Evolutionary conservation across 371 early-diverging fungal genomes (phyloP), one percentile per base, ranked within the genome.

Genomic region (Caulochytrium protostelioides): DNA sequence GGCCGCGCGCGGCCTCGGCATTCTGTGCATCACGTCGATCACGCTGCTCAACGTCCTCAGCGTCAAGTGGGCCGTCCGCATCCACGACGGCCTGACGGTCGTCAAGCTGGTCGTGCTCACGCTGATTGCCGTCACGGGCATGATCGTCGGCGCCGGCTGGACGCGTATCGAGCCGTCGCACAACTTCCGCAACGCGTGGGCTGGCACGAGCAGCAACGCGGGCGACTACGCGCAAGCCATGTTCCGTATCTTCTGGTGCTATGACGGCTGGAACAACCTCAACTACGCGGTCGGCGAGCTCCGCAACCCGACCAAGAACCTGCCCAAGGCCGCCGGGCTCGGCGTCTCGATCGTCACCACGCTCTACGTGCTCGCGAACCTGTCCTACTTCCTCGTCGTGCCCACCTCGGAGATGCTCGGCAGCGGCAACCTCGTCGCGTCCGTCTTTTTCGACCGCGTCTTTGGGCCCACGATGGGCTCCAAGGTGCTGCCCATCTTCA

Each of bases 261-360:
- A n/a, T n/a, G n/a, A n/a, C 44, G 89, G 89, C 3, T 78, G 78
- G 81, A 80, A 79, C 37, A 85, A 80, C 41, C 53, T 90, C 8
- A 85, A 83, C 37, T 75, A 79, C 39, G 79, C 83, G 17, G 70
- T 81, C 12, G 81, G 82, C 16, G 91, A 90, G 59, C 77, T 90
- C 59, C 76, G 77, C 41, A 62, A 80, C 35, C 83, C 89, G 5
- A 65, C 68, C 7, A 60, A 64, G 20, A 79, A 83, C 44, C 57
- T 90, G 22, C 87, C 87, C n/a, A 34, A 50, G 14, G 66, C 65
- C 2, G 42, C 64, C 12, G 47, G 55, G 17, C 52, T 52, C 1
- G 67, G 74, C 0, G 70, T 84, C n/a, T 64, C 71, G 2, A 52
- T 75, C 14, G 82, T 84, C 22, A 73, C 79, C 6, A 33, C 75